phyloP scores from a whole-genome alignment of 805 yeast species.

The Metschnikowia peoriensis region DNA sequence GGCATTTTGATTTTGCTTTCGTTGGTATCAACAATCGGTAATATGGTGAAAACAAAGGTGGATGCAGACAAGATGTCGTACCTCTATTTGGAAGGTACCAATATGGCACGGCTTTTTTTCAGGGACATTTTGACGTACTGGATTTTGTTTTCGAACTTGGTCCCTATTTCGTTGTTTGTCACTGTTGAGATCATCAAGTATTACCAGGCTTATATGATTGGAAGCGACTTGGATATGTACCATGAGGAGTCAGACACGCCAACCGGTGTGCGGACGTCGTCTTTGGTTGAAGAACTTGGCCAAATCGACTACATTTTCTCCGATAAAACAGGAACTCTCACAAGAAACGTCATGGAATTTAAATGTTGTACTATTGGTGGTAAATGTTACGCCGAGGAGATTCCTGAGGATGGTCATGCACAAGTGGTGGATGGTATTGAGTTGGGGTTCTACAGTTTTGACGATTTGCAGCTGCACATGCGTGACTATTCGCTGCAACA shows the following conservation, averaged over 20 bases:
- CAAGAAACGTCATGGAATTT: conserved; percentile 96
- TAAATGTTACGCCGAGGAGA: conserved; percentile 76
- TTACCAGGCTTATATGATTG: conserved; percentile 91
- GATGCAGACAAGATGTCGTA: conserved; percentile 57
- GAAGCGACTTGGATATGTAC: conserved; percentile 93
- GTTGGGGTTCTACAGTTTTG: conserved; percentile 73
- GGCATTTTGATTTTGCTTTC: conserved; percentile 73
- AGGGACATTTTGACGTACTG: conserved; percentile 88
- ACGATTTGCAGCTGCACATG: conserved; percentile 52
- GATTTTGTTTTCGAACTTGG: conserved; percentile 94
- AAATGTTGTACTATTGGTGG: conserved; percentile 94
- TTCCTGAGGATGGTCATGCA: conserved; percentile 87
- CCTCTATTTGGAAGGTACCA: conserved; percentile 65
- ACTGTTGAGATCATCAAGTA: conserved; percentile 95
- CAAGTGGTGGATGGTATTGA: conserved; percentile 74
- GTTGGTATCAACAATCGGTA: conserved; percentile 82
- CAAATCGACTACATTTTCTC: conserved; percentile 95
- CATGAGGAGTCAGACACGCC: conserved; percentile 88
- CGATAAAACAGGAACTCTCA: conserved; percentile 96
- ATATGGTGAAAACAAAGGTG: conserved; percentile 67
- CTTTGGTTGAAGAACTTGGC: conserved; percentile 94
- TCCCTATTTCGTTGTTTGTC: conserved; percentile 95
- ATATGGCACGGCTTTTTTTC: conserved; percentile 70
- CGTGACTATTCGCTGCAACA: conserved; percentile 45
- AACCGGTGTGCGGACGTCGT: conserved; percentile 90